Evolutionary conservation across 139 green algal genomes (phyloP).

Genomic region (Asterochloris erici): DNA sequence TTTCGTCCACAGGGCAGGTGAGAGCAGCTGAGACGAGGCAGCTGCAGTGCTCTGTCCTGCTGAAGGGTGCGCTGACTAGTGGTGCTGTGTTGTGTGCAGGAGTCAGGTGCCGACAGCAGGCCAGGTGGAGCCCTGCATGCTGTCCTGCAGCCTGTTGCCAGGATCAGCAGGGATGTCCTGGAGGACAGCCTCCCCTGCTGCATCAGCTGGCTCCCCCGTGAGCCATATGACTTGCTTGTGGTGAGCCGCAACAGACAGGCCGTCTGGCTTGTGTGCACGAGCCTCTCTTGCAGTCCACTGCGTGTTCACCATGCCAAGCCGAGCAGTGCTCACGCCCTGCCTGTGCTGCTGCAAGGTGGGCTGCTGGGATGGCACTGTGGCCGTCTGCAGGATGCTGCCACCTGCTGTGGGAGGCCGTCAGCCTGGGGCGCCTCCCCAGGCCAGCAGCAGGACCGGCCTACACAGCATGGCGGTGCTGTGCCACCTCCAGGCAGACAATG

Average conservation of each 20-base stretch:
- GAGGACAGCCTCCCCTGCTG: background rate
- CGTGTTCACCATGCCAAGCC: background rate
- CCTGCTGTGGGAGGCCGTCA: background rate
- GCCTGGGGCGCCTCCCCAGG: background rate
- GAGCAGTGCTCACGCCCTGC: background rate
- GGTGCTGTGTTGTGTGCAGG: background rate
- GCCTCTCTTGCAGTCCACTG: background rate
- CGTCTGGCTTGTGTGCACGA: background rate
- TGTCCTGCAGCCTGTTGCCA: background rate
- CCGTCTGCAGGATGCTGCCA: constrained; percentile 2
- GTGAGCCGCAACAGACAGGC: background rate
- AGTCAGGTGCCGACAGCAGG: background rate
- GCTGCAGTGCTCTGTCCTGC: background rate
- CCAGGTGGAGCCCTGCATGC: background rate
- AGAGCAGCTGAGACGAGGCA: background rate
- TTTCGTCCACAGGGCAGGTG: background rate
- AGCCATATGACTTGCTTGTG: background rate
- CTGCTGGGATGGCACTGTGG: constrained; percentile 20
- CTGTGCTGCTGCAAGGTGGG: background rate
- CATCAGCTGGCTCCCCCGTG: background rate
- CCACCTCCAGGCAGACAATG: constrained; percentile 3
- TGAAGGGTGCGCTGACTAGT: background rate
- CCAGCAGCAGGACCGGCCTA: background rate
- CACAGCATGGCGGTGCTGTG: constrained; percentile 13
- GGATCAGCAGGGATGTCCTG: background rate